Base-by-base conservation (phyloP, 768 basidiomycete species). In the Galerina marginata region DNA sequence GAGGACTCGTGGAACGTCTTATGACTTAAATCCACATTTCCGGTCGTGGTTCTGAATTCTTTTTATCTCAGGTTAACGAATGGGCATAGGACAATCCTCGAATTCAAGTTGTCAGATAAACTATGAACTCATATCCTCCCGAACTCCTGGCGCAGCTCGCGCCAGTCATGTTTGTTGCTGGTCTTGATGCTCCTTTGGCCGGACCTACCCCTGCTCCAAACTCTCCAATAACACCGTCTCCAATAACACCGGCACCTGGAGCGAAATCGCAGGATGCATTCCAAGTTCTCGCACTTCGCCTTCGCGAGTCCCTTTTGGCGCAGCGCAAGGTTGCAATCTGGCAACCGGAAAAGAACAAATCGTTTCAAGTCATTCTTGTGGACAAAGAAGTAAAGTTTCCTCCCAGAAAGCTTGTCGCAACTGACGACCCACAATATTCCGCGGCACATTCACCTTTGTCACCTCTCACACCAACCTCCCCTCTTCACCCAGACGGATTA, bases 91-190 rank as follows among this genome's bases (percentile, higher is more conserved):
- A 4, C 5, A 3, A 33, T 33, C 29, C 29, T 33, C 7, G 7
- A 33, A 33, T 33, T 33, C 20, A 20, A 20, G 29, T 33, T 33
- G 29, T 33, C 29, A 33, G 29, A 4, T 33, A 33, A 55, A 39
- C 33, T 9, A 96, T 97, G 96, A 96, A 96, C 75, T 92, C 92
- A 36, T 97, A 96, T 79, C 96, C 95, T 16, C 79, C 86, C 59
- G 95, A 98, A 79, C 81, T 98, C 63, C 80, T 97, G 65, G 81
- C 85, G n/a, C 95, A 97, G 72, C 85, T 93, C 44, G 88, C 87
- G 16, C 96, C 96, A 12, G 87, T 99, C 40, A 92, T 99, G 92
- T 96, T 97, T 71, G 91, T 95, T 16, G 93, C 94, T 25, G 96
- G 96, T 2, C 84, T 97, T 46, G 87, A 87, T 42, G 62, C 67